These are phyloP conservation scores for Salix exigua DNA, from an alignment of 345 rosid genomes.

Conservation along the genomic window DNA sequence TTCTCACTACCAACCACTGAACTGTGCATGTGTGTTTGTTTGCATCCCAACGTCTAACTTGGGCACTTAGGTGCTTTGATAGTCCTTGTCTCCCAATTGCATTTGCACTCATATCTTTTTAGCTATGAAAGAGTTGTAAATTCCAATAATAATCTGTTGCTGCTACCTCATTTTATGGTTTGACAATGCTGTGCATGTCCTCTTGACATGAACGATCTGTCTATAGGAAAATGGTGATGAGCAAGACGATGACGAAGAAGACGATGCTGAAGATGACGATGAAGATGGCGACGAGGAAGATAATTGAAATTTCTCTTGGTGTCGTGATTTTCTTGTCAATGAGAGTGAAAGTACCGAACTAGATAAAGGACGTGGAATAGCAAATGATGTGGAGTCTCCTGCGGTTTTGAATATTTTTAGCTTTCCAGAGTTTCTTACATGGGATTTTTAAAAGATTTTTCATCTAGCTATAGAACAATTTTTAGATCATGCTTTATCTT, in stretches of 20 bases:
- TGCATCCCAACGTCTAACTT: not conserved
- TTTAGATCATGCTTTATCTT: not conserved
- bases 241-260: conserved; percentile 2
- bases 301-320: not conserved
- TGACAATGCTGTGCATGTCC: not conserved
- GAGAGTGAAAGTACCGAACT: not conserved
- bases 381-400: not conserved
- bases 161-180: not conserved
- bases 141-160: not conserved
- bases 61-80: not conserved
- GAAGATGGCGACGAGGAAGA: conserved; percentile 11
- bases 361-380: not conserved
- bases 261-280: not conserved
- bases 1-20: too few relatives aligned
- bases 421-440: not conserved
- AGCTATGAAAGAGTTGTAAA: not conserved
- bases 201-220: not conserved
- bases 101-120: not conserved
- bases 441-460: not conserved
- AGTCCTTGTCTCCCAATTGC: not conserved
- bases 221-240: conserved; percentile 16
- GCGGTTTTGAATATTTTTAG: not conserved
- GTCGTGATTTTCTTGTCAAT: not conserved
- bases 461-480: not conserved
- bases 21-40: not conserved